A percentile compares a stretch with the other conserved stretches of the same genome.
These are phyloP conservation scores for Ilex paraguariensis DNA, from an alignment of 305 asterid species.

Conservation along the genomic window DNA sequence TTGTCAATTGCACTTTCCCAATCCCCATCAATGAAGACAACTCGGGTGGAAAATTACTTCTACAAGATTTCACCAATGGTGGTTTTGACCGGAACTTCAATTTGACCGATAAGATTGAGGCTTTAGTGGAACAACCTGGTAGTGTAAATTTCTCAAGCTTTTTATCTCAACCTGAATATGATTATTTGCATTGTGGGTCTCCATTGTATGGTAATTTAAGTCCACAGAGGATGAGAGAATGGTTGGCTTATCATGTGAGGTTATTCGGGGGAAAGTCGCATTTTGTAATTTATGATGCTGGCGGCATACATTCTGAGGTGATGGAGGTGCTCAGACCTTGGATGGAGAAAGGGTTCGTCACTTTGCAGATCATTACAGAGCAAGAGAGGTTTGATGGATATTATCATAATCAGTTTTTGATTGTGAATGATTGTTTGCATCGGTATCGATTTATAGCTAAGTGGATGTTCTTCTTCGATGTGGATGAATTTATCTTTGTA, in stretches of 20 bases:
- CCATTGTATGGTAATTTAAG: conserved; percentile 62
- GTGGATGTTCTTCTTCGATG: conserved; percentile 86
- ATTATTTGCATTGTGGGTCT: conserved; percentile 71
- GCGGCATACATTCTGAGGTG: conserved; percentile 62
- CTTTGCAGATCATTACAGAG: conserved; percentile 64
- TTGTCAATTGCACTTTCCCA: conserved; percentile 69
- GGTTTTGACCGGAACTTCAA: conserved; percentile 29
- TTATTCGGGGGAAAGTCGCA: conserved; percentile 61
- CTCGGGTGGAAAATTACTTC: conserved; percentile 44
- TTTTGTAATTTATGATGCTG: conserved; percentile 84
- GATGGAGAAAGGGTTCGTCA: conserved; percentile 74
- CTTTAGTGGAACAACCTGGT: conserved; percentile 28
- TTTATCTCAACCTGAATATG: conserved; percentile 30
- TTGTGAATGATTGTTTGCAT: conserved; percentile 81
- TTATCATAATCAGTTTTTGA: conserved; percentile 74
- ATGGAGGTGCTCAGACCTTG: conserved; percentile 67
- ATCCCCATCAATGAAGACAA: conserved; percentile 22
- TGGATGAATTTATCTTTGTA: conserved; percentile 68
- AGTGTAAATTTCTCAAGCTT: conserved; percentile 24
- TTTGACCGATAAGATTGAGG: conserved; percentile 45
- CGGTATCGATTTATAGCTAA: conserved; percentile 50
- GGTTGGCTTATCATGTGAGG: conserved; percentile 73
- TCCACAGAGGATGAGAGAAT: conserved; percentile 68
- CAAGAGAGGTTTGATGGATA: conserved; percentile 86
- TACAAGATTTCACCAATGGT: conserved; percentile 52